Percentiles rank a stretch among this genome's conserved stretches.
Evolutionary conservation across 306 rosid species (phyloP).

Genomic region (Corylus americana): DNA sequence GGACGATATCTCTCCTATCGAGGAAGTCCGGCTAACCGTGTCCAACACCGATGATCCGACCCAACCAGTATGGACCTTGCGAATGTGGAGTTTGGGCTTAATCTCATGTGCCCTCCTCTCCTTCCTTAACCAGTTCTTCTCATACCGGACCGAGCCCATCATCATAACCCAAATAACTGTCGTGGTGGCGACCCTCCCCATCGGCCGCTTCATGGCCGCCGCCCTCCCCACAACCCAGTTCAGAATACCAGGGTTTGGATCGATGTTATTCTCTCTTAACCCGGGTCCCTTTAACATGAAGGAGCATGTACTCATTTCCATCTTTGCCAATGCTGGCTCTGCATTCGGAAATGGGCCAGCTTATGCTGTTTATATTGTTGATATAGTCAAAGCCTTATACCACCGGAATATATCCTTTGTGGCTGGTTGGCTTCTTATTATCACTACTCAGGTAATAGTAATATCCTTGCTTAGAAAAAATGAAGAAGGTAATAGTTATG

Average conservation of each 20-base stretch:
- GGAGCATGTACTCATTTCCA: slow-evolving; percentile 78
- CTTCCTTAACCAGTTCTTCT: slow-evolving; percentile 80
- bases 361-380: slow-evolving; percentile 58
- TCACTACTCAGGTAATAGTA: slow-evolving; percentile 56
- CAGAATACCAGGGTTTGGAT: slow-evolving; percentile 44
- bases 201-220: slow-evolving; percentile 67
- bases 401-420: slow-evolving; percentile 48
- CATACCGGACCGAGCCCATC: slow-evolving; percentile 66
- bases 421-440: slow-evolving; percentile 68
- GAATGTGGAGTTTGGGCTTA: slow-evolving; percentile 76
- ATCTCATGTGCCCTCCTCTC: slow-evolving; percentile 61
- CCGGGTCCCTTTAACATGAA: slow-evolving; percentile 78
- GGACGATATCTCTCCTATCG: slow-evolving; percentile 60
- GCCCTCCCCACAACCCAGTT: slow-evolving; percentile 43
- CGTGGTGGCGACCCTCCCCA: slow-evolving; percentile 63
- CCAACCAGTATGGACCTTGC: slow-evolving; percentile 81
- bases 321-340: slow-evolving; percentile 76
- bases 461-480: neutral
- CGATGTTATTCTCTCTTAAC: slow-evolving; percentile 36
- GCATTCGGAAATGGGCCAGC: slow-evolving; percentile 72
- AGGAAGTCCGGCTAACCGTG: slow-evolving; percentile 71
- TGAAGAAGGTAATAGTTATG: too few relatives aligned
- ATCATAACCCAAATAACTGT: slow-evolving; percentile 57
- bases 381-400: slow-evolving; percentile 64
- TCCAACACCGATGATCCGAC: slow-evolving; percentile 60